Percentiles rank a stretch among this genome's conserved stretches.
Evolutionary conservation across 495 filamentous ascomycete genomes (phyloP).

Genomic region (Evernia prunastri): DNA sequence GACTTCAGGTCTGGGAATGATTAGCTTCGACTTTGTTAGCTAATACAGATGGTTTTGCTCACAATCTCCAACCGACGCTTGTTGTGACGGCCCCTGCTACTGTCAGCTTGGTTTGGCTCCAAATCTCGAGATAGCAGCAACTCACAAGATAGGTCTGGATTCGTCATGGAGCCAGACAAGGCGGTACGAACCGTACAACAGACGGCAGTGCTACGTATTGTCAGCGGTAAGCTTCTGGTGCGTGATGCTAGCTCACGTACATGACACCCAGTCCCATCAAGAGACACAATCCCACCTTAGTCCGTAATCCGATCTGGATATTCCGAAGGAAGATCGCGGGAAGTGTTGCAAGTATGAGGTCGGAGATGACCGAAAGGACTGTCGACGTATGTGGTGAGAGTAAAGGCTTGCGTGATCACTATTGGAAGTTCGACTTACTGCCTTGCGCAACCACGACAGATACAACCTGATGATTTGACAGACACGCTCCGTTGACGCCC

Average conservation of each 20-base stretch:
- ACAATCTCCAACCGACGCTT: conserved; percentile 24
- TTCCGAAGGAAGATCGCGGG: conserved; percentile 34
- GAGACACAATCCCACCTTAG: conserved; percentile 33
- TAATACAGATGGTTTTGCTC: not conserved
- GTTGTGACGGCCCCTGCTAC: conserved; percentile 14
- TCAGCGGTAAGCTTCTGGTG: not conserved
- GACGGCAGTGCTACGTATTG: conserved; percentile 15
- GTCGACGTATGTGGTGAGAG: not conserved
- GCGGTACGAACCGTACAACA: conserved; percentile 22
- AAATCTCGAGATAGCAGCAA: not conserved
- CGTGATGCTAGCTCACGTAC: conserved; percentile 23
- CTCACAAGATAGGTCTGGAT: conserved; percentile 19
- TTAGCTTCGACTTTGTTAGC: not conserved
- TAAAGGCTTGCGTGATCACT: not conserved
- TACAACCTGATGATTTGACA: conserved; percentile 20
- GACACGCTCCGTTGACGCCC: conserved; percentile 16
- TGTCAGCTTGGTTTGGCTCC: not conserved
- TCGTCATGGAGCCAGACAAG: conserved; percentile 14
- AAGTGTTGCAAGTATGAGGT: conserved; percentile 34
- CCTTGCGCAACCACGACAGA: conserved; percentile 24
- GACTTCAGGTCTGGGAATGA: conserved; percentile 20
- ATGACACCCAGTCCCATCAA: conserved; percentile 37
- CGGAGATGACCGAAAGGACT: conserved; percentile 25
- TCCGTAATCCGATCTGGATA: conserved; percentile 26
- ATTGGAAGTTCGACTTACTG: conserved; percentile 9